These are phyloP conservation scores for Plasmodium gaboni DNA, from an alignment of 169 alveolate species.

Conservation along the genomic window DNA sequence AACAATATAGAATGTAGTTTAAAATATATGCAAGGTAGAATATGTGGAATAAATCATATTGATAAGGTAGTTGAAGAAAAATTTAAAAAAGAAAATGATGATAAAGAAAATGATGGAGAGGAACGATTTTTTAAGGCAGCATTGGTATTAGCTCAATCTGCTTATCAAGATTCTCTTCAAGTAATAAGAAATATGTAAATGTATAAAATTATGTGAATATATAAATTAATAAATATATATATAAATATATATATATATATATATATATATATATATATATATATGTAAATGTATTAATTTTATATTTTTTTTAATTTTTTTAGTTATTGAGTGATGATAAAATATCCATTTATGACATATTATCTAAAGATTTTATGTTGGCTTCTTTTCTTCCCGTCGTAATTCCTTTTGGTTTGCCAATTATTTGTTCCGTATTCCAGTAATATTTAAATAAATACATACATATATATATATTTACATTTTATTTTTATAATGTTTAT, in stretches of 20 bases:
- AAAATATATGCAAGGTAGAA: slow-evolving; percentile 26
- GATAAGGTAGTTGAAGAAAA: not conserved
- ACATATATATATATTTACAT: not conserved
- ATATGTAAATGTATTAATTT: not conserved
- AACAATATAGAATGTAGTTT: slow-evolving; percentile 69
- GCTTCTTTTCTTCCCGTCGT: slow-evolving; percentile 58
- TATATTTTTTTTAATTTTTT: not conserved
- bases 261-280: not conserved
- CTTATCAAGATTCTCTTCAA: slow-evolving; percentile 76
- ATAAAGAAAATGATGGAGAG: slow-evolving; percentile 9
- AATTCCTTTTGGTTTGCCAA: slow-evolving; percentile 56
- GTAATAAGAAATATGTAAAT: slow-evolving; percentile 10
- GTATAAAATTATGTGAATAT: not conserved
- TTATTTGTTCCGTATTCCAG: slow-evolving; percentile 39
- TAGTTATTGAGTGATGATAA: slow-evolving; percentile 67
- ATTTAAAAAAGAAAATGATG: slow-evolving; percentile 5
- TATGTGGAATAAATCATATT: slow-evolving; percentile 7
- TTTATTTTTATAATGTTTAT: not conserved
- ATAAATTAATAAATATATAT: not conserved
- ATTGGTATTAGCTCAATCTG: slow-evolving; percentile 43
- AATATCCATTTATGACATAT: slow-evolving; percentile 54
- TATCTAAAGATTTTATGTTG: slow-evolving; percentile 69
- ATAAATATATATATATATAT: not conserved
- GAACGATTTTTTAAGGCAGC: slow-evolving; percentile 55
- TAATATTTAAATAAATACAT: not conserved